Evolutionary conservation across 2,329 filamentous ascomycete genomes (phyloP).

Genomic region (Botrytis cinerea): DNA sequence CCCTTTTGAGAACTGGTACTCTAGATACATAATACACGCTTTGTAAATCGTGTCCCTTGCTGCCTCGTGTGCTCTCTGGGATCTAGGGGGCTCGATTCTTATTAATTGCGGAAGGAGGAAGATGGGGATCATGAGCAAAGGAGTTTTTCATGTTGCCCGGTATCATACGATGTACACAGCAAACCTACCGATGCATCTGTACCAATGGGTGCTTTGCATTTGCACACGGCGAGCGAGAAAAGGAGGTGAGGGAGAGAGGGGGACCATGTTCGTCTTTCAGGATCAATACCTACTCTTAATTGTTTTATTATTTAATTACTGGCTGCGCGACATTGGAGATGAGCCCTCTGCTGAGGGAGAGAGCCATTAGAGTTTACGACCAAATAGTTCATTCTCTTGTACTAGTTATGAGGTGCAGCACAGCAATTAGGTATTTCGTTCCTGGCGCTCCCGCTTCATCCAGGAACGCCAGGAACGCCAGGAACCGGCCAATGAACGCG

Average conservation of each 20-base stretch:
- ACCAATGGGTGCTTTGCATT: not conserved
- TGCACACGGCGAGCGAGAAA: conserved; percentile 2
- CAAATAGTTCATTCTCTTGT: not conserved
- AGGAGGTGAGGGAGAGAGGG: not conserved
- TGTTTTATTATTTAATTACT: not conserved
- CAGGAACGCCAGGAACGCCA: not conserved
- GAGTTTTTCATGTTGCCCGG: not conserved
- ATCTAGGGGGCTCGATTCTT: not conserved
- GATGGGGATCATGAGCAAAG: not conserved
- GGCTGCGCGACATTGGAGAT: not conserved
- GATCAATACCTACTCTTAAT: not conserved
- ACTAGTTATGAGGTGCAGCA: not conserved
- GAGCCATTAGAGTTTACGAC: not conserved
- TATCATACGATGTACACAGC: not conserved
- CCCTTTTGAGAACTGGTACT: conserved; percentile 15
- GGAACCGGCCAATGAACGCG: not conserved
- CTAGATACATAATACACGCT: not conserved
- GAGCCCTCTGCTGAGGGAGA: not conserved
- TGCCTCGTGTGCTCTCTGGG: conserved; percentile 14
- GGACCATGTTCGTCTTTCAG: no score
- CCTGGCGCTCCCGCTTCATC: no score
- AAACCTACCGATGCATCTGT: not conserved
- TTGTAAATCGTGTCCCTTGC: conserved; percentile 8
- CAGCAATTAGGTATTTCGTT: not conserved
- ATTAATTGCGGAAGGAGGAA: conserved; percentile 1